Evolutionary conservation across 2,329 filamentous ascomycete species (phyloP).

Genomic region (Cytospora chrysosperma): DNA sequence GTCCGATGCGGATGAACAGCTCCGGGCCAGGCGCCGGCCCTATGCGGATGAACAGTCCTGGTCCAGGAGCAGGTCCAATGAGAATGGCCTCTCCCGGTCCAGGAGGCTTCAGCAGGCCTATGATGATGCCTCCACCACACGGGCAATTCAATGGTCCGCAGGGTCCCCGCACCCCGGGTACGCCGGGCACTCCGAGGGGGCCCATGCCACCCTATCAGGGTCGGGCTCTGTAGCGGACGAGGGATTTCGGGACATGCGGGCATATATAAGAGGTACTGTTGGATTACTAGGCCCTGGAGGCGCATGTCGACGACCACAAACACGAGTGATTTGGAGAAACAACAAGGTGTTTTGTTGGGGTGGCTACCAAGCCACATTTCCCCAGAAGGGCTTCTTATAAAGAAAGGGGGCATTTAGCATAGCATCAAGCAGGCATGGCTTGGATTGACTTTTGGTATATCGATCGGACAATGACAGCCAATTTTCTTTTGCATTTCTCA

Average conservation of each 20-base stretch:
- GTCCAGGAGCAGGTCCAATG: constrained; percentile 15
- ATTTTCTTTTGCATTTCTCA: background rate
- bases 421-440: constrained; percentile 22
- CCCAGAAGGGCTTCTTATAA: background rate
- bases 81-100: constrained; percentile 20
- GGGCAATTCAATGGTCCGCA: constrained; percentile 28
- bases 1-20: constrained; percentile 15
- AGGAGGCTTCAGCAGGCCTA: constrained; percentile 22
- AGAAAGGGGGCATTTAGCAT: constrained; percentile 22
- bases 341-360: background rate
- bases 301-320: background rate
- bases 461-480: constrained; percentile 4
- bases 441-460: constrained; percentile 19
- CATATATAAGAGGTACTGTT: background rate
- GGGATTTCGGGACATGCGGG: background rate
- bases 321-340: background rate
- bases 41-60: constrained; percentile 20
- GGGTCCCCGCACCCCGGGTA: constrained; percentile 31
- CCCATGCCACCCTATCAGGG: constrained; percentile 31
- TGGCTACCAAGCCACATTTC: background rate
- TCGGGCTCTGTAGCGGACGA: constrained; percentile 33
- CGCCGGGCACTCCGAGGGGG: constrained; percentile 21
- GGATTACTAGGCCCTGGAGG: background rate
- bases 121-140: constrained; percentile 19
- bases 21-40: constrained; percentile 9